These are phyloP conservation scores for Jasminum sambac DNA, from an alignment of 257 asterid genomes.

Conservation along the genomic window DNA sequence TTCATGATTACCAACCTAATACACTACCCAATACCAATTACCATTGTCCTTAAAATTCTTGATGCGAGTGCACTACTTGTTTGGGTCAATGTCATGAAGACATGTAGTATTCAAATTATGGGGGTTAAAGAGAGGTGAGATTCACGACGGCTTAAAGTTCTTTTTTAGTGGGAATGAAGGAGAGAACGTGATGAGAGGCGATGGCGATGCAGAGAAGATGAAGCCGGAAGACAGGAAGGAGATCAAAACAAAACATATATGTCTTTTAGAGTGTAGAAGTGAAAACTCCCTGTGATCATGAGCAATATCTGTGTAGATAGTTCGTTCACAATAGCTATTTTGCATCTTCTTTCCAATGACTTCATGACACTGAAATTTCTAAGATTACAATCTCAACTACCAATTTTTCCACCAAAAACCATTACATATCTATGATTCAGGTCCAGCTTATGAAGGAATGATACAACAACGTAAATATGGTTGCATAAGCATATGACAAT, in stretches of 20 bases:
- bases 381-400: not conserved
- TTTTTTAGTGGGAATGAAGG: too few species aligned
- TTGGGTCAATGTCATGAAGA: too few species aligned
- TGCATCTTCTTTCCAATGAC: not conserved
- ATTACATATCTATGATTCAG: not conserved
- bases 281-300: too few species aligned
- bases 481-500: not conserved
- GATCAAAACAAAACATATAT: too few species aligned
- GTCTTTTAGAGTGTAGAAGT: too few species aligned
- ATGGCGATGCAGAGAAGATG: too few species aligned
- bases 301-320: too few species aligned
- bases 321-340: not conserved
- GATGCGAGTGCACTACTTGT: too few species aligned
- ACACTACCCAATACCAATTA: not conserved
- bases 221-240: too few species aligned
- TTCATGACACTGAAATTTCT: not conserved
- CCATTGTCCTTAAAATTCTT: not conserved
- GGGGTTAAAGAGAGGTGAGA: not conserved
- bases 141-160: too few species aligned
- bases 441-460: slow-evolving; percentile 3
- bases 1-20: not conserved
- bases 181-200: too few species aligned
- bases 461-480: not conserved
- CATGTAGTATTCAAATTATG: too few species aligned
- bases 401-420: not conserved